Evolutionary conservation across 306 rosid genomes (phyloP).

Genomic region (Herpetospermum pedunculosum): DNA sequence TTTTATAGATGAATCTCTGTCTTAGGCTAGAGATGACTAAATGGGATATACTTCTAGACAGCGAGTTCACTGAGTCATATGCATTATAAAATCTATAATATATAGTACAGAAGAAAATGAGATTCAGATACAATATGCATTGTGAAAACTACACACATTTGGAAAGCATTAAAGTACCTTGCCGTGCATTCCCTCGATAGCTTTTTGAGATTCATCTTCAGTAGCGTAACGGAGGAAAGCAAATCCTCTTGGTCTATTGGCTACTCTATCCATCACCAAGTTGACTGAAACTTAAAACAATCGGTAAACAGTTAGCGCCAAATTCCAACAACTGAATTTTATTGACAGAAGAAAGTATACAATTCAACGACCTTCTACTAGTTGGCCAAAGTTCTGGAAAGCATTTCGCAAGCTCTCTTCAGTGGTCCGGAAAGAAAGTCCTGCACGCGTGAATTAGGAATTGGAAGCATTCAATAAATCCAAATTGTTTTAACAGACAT

Average conservation of each 20-base stretch:
- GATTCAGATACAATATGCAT: background rate
- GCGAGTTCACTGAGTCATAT: background rate
- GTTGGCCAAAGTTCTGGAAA: constrained; percentile 61
- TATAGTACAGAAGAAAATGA: background rate
- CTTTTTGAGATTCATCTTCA: constrained; percentile 66
- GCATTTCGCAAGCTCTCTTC: constrained; percentile 74
- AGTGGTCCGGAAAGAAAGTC: constrained; percentile 83
- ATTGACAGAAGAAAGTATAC: too few relatives aligned
- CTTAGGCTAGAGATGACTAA: background rate
- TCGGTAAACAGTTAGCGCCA: background rate
- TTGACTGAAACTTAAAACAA: constrained; percentile 36
- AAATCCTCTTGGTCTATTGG: constrained; percentile 91
- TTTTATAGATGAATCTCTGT: background rate
- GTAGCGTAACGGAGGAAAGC: constrained; percentile 75
- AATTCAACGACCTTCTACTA: constrained; percentile 71
- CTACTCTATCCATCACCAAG: constrained; percentile 88
- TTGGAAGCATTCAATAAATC: background rate
- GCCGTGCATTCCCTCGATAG: constrained; percentile 92
- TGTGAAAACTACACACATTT: background rate
- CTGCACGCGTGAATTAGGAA: constrained; percentile 27
- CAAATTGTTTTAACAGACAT: background rate
- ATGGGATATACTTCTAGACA: background rate
- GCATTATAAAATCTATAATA: background rate
- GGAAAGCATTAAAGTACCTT: constrained; percentile 33
- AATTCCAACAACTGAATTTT: background rate